Percentiles rank a stretch among this genome's conserved stretches.
Conservation (phyloP, 257 asterid genomes). For the Nicotiana obtusifolia region DNA sequence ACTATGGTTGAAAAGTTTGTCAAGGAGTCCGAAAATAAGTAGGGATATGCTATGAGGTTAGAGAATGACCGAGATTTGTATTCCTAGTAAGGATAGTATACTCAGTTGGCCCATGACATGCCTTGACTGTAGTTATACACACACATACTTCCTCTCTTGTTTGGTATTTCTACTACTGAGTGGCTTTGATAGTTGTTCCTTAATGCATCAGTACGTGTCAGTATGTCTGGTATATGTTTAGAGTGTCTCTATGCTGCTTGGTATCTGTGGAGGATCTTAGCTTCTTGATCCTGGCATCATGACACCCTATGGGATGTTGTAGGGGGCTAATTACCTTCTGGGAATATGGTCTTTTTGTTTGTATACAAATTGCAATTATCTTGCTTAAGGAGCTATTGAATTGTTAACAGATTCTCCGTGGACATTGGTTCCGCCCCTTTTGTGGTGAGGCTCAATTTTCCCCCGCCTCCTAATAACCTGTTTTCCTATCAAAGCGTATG, state of each 20-base stretch:
- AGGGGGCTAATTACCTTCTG: not conserved
- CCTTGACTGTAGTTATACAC: not conserved
- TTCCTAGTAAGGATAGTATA: not conserved
- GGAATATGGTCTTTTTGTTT: not conserved
- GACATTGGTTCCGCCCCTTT: not conserved
- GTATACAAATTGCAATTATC: not conserved
- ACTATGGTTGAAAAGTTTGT: not conserved
- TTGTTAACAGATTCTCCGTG: not conserved
- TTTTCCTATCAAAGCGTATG: not conserved
- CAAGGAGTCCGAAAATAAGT: not conserved
- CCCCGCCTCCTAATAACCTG: not conserved
- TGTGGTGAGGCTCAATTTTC: not conserved
- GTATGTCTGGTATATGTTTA: not conserved
- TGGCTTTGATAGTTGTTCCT: not conserved
- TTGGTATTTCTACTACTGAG: not conserved
- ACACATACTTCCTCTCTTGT: not conserved
- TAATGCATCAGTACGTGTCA: not conserved
- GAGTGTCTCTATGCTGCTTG: not conserved
- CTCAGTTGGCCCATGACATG: not conserved
- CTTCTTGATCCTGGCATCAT: not conserved
- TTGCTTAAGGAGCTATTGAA: not conserved
- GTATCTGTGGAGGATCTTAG: not conserved
- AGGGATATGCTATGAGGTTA: not conserved
- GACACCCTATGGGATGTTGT: not conserved
- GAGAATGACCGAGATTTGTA: not conserved